phyloP scores from a whole-genome alignment of 148 eudicot genomes.

The Cornus florida region DNA sequence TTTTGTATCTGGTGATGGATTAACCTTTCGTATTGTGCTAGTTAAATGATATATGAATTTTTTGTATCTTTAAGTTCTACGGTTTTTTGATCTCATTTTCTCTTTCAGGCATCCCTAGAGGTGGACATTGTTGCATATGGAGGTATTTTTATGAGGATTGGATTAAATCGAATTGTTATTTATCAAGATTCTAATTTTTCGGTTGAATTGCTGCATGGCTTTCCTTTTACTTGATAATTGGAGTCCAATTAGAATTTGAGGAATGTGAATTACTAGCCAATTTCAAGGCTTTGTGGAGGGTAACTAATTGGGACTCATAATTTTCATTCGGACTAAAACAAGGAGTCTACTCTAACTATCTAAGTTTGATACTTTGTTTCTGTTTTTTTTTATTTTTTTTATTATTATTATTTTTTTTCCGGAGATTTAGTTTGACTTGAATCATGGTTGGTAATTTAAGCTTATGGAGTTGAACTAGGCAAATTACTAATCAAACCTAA shows the following conservation, averaged over 20 bases:
- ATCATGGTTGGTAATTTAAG: background rate
- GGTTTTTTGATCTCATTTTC: slow-evolving; percentile 5
- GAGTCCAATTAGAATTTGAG: no score
- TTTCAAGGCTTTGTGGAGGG: no score
- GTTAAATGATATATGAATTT: background rate
- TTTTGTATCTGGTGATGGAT: slow-evolving; percentile 3
- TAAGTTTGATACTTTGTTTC: background rate
- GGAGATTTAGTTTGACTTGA: background rate
- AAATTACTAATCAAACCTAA: no score
- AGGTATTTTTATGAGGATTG: slow-evolving; percentile 39
- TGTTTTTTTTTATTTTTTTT: no score
- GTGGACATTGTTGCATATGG: slow-evolving; percentile 98
- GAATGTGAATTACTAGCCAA: background rate
- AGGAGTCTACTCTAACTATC: background rate
- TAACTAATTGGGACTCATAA: no score
- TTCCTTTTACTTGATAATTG: no score
- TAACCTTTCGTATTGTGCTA: background rate
- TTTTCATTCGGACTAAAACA: background rate
- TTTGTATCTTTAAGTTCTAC: background rate
- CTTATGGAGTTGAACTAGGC: no score
- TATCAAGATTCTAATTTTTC: background rate
- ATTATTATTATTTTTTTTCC: no score
- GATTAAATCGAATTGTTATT: background rate
- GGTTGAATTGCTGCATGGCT: background rate
- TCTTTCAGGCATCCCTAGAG: slow-evolving; percentile 65